Evolutionary conservation across 2,329 filamentous ascomycete genomes (phyloP).

Genomic region (Helotiales sp.): DNA sequence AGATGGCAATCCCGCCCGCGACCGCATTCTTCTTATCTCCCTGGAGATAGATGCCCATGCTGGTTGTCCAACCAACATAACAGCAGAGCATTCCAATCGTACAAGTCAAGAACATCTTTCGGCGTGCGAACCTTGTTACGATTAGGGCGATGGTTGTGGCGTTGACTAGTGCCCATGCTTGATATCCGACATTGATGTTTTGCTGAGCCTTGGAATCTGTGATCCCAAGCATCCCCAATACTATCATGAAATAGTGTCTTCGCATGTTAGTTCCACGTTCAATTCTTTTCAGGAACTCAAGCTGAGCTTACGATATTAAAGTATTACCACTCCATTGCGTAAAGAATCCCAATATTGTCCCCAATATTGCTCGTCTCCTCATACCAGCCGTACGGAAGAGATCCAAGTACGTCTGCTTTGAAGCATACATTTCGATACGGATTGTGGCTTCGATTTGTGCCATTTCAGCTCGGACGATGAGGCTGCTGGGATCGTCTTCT

Average conservation of each 20-base stretch:
- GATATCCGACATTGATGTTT: conserved; percentile 8
- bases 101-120: conserved; percentile 58
- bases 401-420: conserved; percentile 58
- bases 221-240: conserved; percentile 54
- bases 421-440: conserved; percentile 57
- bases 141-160: conserved; percentile 49
- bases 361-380: conserved; percentile 54
- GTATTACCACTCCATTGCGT: conserved; percentile 58
- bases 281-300: not conserved
- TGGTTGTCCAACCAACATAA: conserved; percentile 62
- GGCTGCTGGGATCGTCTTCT: conserved; percentile 55
- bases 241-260: conserved; percentile 51
- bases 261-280: not conserved
- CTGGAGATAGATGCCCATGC: conserved; percentile 48
- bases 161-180: conserved; percentile 52
- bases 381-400: conserved; percentile 56
- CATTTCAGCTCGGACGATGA: conserved; percentile 63
- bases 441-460: conserved; percentile 64
- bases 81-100: conserved; percentile 57
- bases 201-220: conserved; percentile 32
- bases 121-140: conserved; percentile 51
- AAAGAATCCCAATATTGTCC: conserved; percentile 56
- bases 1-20: conserved; percentile 37
- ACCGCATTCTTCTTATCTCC: conserved; percentile 41
- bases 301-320: conserved; percentile 46